phyloP scores from a whole-genome alignment of 148 eudicot species.

The Fagopyrum esculentum region DNA sequence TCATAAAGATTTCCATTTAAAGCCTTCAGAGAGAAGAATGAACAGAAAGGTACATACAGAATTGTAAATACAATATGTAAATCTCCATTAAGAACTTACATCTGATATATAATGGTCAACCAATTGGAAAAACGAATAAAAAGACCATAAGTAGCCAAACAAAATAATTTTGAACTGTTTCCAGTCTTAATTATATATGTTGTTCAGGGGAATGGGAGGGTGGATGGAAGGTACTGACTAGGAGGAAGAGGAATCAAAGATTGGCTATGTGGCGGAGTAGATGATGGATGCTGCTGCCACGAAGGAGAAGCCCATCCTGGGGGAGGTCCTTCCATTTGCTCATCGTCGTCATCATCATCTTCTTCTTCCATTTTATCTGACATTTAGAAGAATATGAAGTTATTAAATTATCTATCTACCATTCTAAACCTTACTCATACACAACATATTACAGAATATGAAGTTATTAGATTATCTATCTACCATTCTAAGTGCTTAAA shows the following conservation, averaged over 20 bases:
- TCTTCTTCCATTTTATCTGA: conserved; percentile 3
- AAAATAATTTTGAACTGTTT: background rate
- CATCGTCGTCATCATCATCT: conserved; percentile 18
- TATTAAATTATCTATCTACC: conserved; percentile 3
- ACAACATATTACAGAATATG: background rate
- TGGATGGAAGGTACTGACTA: background rate
- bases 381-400: background rate
- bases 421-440: background rate
- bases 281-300: conserved; percentile 1
- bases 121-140: background rate
- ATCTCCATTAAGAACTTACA: background rate
- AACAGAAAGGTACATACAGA: background rate
- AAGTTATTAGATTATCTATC: conserved; percentile 1
- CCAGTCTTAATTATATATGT: background rate
- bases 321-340: conserved; percentile 22
- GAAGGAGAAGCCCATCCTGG: conserved; percentile 20
- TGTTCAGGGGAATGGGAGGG: background rate
- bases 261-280: conserved; percentile 5
- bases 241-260: background rate
- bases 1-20: background rate
- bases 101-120: background rate
- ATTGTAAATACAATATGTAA: background rate
- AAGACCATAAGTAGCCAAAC: background rate
- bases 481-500: background rate
- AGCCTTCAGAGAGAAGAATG: background rate